Conservation (phyloP, 2,329 filamentous ascomycete species). For the Microcyclosporella mali region DNA sequence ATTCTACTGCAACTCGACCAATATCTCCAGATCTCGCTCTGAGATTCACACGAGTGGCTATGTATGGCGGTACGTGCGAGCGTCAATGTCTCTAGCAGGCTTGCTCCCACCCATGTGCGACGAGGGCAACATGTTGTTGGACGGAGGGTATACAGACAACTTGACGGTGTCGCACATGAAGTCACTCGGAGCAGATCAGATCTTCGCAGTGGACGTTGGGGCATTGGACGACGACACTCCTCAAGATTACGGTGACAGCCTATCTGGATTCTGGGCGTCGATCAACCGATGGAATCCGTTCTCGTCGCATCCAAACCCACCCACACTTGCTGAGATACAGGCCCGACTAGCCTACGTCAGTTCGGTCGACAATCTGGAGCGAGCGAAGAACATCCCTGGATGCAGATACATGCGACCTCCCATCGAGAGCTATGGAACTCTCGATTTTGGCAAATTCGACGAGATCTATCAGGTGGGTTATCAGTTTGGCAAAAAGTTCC, state of each 20-base stretch:
- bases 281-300: slow-evolving; percentile 97
- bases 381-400: slow-evolving; percentile 82
- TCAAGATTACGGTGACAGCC: slow-evolving; percentile 85
- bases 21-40: slow-evolving; percentile 86
- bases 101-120: slow-evolving; percentile 90
- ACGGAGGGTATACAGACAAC: slow-evolving; percentile 96
- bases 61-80: slow-evolving; percentile 93
- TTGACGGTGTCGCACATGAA: slow-evolving; percentile 97
- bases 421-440: slow-evolving; percentile 84
- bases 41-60: slow-evolving; percentile 96
- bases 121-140: slow-evolving; percentile 91
- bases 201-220: slow-evolving; percentile 94
- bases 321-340: slow-evolving; percentile 92
- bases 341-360: slow-evolving; percentile 90
- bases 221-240: slow-evolving; percentile 86
- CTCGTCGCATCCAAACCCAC: slow-evolving; percentile 79
- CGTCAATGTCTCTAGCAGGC: slow-evolving; percentile 93
- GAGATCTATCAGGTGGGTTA: slow-evolving; percentile 92
- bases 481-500: slow-evolving; percentile 72
- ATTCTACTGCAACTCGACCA: slow-evolving; percentile 98
- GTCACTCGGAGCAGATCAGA: slow-evolving; percentile 80
- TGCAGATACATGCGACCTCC: slow-evolving; percentile 96
- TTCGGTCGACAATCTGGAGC: slow-evolving; percentile 86
- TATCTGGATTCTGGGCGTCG: slow-evolving; percentile 92
- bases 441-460: slow-evolving; percentile 96